A percentile compares a stretch with the other conserved stretches of the same genome.
Evolutionary conservation across 768 basidiomycete genomes (phyloP).

Genomic region (Phylloporus arenicola): DNA sequence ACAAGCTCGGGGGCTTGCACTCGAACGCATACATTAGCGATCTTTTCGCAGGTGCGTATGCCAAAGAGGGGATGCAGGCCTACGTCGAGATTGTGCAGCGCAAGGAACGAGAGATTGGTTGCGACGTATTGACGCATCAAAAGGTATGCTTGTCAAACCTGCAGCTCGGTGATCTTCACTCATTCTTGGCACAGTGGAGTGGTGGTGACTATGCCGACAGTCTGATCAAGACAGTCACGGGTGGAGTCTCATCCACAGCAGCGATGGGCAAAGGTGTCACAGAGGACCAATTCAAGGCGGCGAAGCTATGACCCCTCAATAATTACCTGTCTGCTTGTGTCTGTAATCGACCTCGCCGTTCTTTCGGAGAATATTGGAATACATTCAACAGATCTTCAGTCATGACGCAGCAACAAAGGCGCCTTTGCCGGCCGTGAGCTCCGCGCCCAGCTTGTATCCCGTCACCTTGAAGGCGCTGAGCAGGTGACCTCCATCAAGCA

Average conservation of each 20-base stretch:
- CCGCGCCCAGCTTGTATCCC: constrained; percentile 71
- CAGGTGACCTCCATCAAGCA: not conserved
- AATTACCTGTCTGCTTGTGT: constrained; percentile 5
- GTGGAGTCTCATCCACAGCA: constrained; percentile 94
- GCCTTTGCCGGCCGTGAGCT: constrained; percentile 63
- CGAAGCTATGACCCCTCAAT: constrained; percentile 44
- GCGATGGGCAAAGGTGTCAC: constrained; percentile 99
- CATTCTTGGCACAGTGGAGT: constrained; percentile 62
- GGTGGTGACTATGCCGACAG: constrained; percentile 92
- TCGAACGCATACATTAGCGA: constrained; percentile 97
- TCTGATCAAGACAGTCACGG: constrained; percentile 92
- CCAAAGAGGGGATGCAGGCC: constrained; percentile 97
- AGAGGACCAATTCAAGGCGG: constrained; percentile 69
- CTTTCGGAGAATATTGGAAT: not conserved
- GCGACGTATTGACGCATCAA: constrained; percentile 96
- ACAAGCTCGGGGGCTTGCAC: constrained; percentile 89
- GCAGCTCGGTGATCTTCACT: constrained; percentile 11
- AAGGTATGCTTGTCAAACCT: constrained; percentile 49
- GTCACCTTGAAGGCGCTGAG: constrained; percentile 33
- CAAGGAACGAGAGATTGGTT: constrained; percentile 87
- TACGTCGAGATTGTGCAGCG: constrained; percentile 94
- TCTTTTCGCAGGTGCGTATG: constrained; percentile 81
- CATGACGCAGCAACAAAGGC: constrained; percentile 35
- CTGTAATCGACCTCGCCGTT: not conserved
- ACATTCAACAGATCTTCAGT: constrained; percentile 10